Evolutionary conservation across 768 basidiomycete genomes (phyloP).

Genomic region (Hemileccinum impolitum): DNA sequence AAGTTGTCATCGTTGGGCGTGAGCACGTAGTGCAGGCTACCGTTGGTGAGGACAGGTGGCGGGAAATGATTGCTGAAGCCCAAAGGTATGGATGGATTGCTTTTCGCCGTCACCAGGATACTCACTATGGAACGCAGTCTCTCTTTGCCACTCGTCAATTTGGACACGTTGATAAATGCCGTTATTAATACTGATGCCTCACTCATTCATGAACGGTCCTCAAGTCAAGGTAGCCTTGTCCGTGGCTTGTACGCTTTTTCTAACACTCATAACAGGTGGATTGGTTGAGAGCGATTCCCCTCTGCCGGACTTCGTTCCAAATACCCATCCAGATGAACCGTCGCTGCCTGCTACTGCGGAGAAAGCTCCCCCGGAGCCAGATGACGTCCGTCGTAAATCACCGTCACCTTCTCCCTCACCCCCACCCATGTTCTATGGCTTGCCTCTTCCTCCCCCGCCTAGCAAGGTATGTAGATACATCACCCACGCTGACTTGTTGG

Average conservation of each 20-base stretch:
- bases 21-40: slow-evolving; percentile 43
- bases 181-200: slow-evolving; percentile 38
- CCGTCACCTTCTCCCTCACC: slow-evolving; percentile 14
- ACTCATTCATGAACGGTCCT: slow-evolving; percentile 25
- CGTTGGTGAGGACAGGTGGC: slow-evolving; percentile 55
- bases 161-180: slow-evolving; percentile 51
- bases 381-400: slow-evolving; percentile 4
- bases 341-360: slow-evolving; percentile 30
- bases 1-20: slow-evolving; percentile 53
- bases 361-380: slow-evolving; percentile 15
- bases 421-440: slow-evolving; percentile 16
- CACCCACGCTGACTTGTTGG: neutral
- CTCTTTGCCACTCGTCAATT: slow-evolving; percentile 41
- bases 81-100: slow-evolving; percentile 38
- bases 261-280: slow-evolving; percentile 1
- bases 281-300: slow-evolving; percentile 29
- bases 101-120: neutral
- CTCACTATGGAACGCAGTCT: slow-evolving; percentile 29
- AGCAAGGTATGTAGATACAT: slow-evolving; percentile 14
- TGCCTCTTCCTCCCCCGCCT: slow-evolving; percentile 23
- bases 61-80: slow-evolving; percentile 48
- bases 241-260: neutral
- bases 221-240: slow-evolving; percentile 18
- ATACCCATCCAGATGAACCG: slow-evolving; percentile 51
- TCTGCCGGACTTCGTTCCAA: slow-evolving; percentile 49